phyloP scores from a whole-genome alignment of 257 asterid species.

The Osmanthus fragrans region DNA sequence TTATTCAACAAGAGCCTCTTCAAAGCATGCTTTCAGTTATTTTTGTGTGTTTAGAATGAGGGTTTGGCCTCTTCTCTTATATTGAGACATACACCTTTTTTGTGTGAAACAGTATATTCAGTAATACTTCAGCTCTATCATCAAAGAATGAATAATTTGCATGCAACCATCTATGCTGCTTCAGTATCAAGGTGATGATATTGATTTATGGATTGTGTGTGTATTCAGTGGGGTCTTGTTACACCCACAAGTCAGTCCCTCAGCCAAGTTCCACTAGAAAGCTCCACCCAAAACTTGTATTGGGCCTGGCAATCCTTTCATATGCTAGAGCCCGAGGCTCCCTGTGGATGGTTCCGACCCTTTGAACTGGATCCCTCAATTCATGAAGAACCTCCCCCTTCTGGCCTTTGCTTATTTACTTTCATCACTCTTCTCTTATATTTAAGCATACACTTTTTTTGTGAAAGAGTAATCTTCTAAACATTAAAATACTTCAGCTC shows the following conservation, averaged over 20 bases:
- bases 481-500: background rate
- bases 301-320: no score
- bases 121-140: background rate
- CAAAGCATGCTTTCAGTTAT: background rate
- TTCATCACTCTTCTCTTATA: background rate
- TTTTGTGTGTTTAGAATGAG: conserved; percentile 11
- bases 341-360: no score
- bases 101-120: background rate
- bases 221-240: background rate
- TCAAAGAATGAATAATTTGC: background rate
- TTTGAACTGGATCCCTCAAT: background rate
- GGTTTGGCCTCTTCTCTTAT: conserved; percentile 12
- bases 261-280: background rate
- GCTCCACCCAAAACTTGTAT: background rate
- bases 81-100: background rate
- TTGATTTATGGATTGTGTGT: background rate
- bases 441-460: background rate
- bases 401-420: background rate
- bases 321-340: no score
- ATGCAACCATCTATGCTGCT: background rate
- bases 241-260: background rate
- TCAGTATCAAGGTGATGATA: no score
- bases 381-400: no score
- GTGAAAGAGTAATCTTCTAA: background rate
- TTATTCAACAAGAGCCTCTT: conserved; percentile 17